Base-by-base conservation (phyloP, 2,329 filamentous ascomycete genomes). In the Canariomyces notabilis region DNA sequence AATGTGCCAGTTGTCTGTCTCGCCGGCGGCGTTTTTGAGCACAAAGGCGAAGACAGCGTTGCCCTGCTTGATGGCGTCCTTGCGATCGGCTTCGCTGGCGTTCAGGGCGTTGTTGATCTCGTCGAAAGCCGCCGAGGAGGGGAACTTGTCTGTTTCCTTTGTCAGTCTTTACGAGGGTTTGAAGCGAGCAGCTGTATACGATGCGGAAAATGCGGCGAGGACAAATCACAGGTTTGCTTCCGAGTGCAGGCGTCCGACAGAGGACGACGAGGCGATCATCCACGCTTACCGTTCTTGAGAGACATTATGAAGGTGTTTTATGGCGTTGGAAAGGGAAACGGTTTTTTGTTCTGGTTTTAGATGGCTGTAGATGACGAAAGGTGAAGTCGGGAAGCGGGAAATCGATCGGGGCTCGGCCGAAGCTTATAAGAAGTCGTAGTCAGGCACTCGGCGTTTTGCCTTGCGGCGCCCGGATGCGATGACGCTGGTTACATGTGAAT, bases 111-210 rank as follows among this genome's bases (percentile, higher is more conserved):
- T 64, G 68, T 87, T 80, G 76, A 98, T 96, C 62, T 75, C 77
- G 65, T 98, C 93, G 69, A 98, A 98, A 58, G 90, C 89, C 56
- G 72, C 83, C 50, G 93, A 97, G 62, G 91, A 82, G 56, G 93
- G 91, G 72, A 95, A 96, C 57, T 83, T 82, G 68, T 81, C 86
- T 89, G 58, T 33, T 26, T 15, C 15, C 36, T 11, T 34, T 22
- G 48, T 54, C 21, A 50, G 48, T 15, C 21, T 12, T 34, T 21
- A 2, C n/a, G n/a, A n/a, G 35, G 18, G 32, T 7, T 8, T 20
- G 15, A 12, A 9, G 7, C 8, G 9, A 4, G 8, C 36, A 42
- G n/a, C 21, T 11, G 16, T 9, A n/a, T 32, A 7, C 19, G 19
- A n/a, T 39, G 31, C 32, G 38, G 23, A 18, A 15, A 16, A 33